Percentiles rank a stretch among this genome's conserved stretches.
Evolutionary conservation across 495 filamentous ascomycete species (phyloP).

Genomic region (Trichoderma erinaceum): DNA sequence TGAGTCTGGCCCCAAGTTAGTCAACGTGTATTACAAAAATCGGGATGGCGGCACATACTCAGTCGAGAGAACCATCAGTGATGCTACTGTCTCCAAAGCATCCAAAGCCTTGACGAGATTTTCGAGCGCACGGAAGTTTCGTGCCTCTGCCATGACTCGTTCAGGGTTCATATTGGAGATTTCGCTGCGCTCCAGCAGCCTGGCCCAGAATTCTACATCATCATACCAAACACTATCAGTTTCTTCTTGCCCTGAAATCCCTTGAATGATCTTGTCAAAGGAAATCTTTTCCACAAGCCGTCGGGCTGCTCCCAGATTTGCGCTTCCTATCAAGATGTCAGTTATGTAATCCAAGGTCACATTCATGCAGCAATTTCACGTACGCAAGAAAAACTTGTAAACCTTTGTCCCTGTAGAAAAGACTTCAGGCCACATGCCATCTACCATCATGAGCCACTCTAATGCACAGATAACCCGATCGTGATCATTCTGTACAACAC

Average conservation of each 20-base stretch:
- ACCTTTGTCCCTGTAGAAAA: conserved; percentile 60
- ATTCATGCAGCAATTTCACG: conserved; percentile 25
- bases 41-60: background rate
- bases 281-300: conserved; percentile 10
- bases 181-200: conserved; percentile 32
- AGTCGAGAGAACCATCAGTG: conserved; percentile 3
- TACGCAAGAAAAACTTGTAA: conserved; percentile 70
- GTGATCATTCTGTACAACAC: conserved; percentile 45
- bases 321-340: conserved; percentile 31
- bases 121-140: conserved; percentile 69
- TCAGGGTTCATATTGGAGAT: conserved; percentile 22
- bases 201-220: conserved; percentile 31
- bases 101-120: conserved; percentile 60
- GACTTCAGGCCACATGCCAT: conserved; percentile 63
- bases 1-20: background rate
- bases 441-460: conserved; percentile 75
- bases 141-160: conserved; percentile 40
- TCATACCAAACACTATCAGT: conserved; percentile 37
- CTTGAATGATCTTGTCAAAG: conserved; percentile 16
- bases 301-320: conserved; percentile 56
- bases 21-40: background rate
- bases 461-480: conserved; percentile 68
- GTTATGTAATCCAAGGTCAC: conserved; percentile 23
- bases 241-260: conserved; percentile 25
- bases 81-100: conserved; percentile 49